phyloP scores from a whole-genome alignment of 805 yeast species.

The Cyberlindnera lachancei region DNA sequence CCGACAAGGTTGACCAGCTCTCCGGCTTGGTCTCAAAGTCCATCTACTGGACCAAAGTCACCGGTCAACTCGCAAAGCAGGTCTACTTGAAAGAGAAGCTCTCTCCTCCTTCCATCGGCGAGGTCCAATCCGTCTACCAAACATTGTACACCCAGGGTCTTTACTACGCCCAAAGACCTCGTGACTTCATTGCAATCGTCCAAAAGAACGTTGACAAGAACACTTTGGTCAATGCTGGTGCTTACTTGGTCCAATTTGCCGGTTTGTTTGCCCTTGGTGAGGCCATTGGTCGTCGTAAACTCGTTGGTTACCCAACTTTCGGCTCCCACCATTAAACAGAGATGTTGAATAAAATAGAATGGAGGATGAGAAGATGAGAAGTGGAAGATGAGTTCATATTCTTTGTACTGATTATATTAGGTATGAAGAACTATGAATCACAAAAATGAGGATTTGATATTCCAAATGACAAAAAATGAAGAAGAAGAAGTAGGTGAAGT shows the following conservation, averaged over 20 bases:
- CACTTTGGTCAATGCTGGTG: slow-evolving; percentile 56
- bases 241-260: slow-evolving; percentile 73
- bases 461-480: no score
- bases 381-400: background rate
- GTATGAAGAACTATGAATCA: no score
- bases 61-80: slow-evolving; percentile 42
- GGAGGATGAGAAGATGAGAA: background rate
- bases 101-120: slow-evolving; percentile 78
- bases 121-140: slow-evolving; percentile 70
- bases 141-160: slow-evolving; percentile 39
- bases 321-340: slow-evolving; percentile 29
- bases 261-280: slow-evolving; percentile 95
- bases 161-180: slow-evolving; percentile 50
- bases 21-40: slow-evolving; percentile 42
- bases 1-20: slow-evolving; percentile 27
- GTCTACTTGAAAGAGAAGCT: slow-evolving; percentile 89
- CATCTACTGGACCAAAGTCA: slow-evolving; percentile 70
- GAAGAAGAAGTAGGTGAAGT: no score
- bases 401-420: no score
- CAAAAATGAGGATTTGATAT: no score
- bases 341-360: slow-evolving; percentile 1
- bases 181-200: slow-evolving; percentile 40
- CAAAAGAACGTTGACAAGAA: slow-evolving; percentile 42
- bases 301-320: slow-evolving; percentile 77
- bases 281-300: slow-evolving; percentile 89